Evolutionary conservation across 108 stramenopile genomes (phyloP), one percentile per base, ranked within the genome.

Genomic region (Cyclotella cryptica): DNA sequence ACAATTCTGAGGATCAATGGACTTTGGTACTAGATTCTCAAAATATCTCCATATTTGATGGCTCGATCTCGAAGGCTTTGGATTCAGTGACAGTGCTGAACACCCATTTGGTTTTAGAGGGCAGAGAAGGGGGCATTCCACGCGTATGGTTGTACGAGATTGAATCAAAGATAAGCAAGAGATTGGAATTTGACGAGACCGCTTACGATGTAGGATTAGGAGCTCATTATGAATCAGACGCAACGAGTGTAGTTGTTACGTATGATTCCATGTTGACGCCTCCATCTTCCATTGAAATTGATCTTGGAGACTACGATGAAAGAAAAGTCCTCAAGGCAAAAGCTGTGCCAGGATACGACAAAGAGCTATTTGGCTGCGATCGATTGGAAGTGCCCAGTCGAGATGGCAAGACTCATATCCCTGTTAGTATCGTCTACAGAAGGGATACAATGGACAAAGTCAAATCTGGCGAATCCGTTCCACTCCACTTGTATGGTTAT

Each of bases 181-280:
- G 49, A 6, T 63, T 77, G 61, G 77, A 77, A 51, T 95, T 95
- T 71, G 87, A 89, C 10, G 97, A 97, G 67, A 79, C 78, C 10
- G 92, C 90, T 3, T 94, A 94, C 71, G 85, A 89, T 75, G 85
- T 91, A 21, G 86, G 88, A 24, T 47, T 89, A 26, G 64, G 77
- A 29, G 66, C 62, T 10, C 93, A 98, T 71, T 81, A 72, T 45
- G 91, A 91, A 41, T 92, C 77, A 79, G 85, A 94, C 35, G 84
- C 92, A 13, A 75, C 73, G 35, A 77, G 52, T 19, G 69, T 98
- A 47, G 85, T 91, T 17, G 84, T 97, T 49, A 64, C 78, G 19
- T 98, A 98, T 72, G 86, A 92, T 77, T 93, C 92, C 18, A 77
- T 96, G 69, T 65, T 92, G 11, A 93, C 97, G 3, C 96, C 96